Evolutionary conservation across 2,329 filamentous ascomycete genomes (phyloP).

Genomic region (Neurospora crassa): DNA sequence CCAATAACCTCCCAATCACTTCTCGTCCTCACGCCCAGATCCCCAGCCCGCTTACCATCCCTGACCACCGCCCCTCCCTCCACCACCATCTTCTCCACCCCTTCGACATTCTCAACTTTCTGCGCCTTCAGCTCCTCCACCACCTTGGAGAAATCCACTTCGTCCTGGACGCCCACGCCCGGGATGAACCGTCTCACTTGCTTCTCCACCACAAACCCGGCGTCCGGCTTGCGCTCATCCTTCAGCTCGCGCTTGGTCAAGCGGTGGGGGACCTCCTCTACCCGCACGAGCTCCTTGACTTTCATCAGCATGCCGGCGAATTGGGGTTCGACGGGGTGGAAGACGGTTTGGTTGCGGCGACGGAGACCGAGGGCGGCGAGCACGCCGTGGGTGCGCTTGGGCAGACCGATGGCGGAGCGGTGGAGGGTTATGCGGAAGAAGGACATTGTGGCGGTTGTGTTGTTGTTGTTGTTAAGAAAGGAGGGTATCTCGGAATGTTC

Average conservation of each 20-base stretch:
- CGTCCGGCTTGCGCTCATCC: constrained; percentile 61
- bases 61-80: constrained; percentile 9
- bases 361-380: constrained; percentile 78
- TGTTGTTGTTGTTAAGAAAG: no score
- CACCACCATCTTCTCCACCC: not conserved
- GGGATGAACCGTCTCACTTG: constrained; percentile 12
- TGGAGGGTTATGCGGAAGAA: constrained; percentile 89
- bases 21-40: not conserved
- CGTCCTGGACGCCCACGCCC: constrained; percentile 22
- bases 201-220: constrained; percentile 73
- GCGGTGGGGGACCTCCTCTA: constrained; percentile 62
- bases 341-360: constrained; percentile 78
- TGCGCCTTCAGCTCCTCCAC: constrained; percentile 9
- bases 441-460: constrained; percentile 41
- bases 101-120: not conserved
- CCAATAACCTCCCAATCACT: not conserved
- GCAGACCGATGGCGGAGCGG: constrained; percentile 82
- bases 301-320: constrained; percentile 86
- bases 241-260: constrained; percentile 61
- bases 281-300: constrained; percentile 84
- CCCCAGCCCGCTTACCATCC: not conserved
- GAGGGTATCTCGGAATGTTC: not conserved
- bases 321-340: constrained; percentile 72
- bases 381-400: constrained; percentile 67
- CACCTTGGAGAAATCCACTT: not conserved